Evolutionary conservation across 1,139 yeast genomes (phyloP), one percentile per base, ranked within the genome.

Genomic region (Hanseniaspora uvarum): DNA sequence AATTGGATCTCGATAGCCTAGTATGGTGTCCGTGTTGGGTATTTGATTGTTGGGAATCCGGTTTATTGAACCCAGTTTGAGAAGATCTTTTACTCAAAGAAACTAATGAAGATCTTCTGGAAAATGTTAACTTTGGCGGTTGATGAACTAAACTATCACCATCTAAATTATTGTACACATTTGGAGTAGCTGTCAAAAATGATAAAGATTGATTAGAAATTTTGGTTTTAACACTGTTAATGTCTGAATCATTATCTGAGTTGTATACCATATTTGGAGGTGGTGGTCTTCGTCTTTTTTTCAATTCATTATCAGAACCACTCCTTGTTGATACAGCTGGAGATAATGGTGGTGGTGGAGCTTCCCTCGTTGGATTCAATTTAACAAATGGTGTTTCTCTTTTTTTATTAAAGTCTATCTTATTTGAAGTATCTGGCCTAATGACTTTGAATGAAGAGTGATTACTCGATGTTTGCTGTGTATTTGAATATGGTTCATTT

Each of bases 351-450:
- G 94, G 66, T 46, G 61, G 65, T 3, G 70, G 94, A 0, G 94
- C 89, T 5, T 75, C 79, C 60, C 94, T 70, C 56, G 74, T 75
- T 0, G 94, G 89, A 39, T 63, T 68, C 5, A 70, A 59, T 61
- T 61, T 64, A 0, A 61, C 80, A 61, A 78, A 83, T 0, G 95
- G 94, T 0, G 94, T 82, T 52, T 81, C 80, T 45, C 95, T 70
- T 54, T 89, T 72, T 61, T 86, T 82, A 62, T 86, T 94, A 64
- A 86, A 86, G 67, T 87, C 88, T 56, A 86, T 85, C 63, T 84
- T 94, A 30, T 78, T 70, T 16, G 76, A 72, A 26, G 70, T 76
- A 43, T 77, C 79, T n/a, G 81, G 79, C 37, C 89, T 68, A 14
- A 86, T 74, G 0, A 86, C 83, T 58, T 83, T 74, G 63, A 86